phyloP scores from a whole-genome alignment of 805 yeast species.

The Candida endomychidarum region DNA sequence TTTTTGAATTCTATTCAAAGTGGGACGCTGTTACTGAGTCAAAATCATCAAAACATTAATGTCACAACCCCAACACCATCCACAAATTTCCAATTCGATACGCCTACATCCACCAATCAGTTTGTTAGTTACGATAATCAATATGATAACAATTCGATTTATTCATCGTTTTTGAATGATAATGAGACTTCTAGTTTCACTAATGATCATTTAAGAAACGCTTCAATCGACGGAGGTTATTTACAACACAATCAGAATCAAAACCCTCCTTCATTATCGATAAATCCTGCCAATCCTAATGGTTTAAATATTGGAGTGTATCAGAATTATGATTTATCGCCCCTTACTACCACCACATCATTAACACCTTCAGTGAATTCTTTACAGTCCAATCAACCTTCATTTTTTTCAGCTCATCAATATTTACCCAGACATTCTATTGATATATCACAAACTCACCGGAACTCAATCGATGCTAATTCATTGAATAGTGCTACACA shows the following conservation, averaged over 20 bases:
- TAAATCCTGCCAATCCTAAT: slow-evolving; percentile 10
- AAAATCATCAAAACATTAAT: neutral
- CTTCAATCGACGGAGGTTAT: slow-evolving; percentile 18
- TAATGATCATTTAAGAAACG: slow-evolving; percentile 16
- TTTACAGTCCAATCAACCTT: slow-evolving; percentile 42
- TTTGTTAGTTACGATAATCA: slow-evolving; percentile 7
- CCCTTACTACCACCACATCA: slow-evolving; percentile 45
- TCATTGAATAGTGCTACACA: slow-evolving; percentile 28
- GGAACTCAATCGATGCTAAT: slow-evolving; percentile 36
- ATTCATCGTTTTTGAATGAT: slow-evolving; percentile 15
- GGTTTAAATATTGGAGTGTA: slow-evolving; percentile 6
- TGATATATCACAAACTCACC: slow-evolving; percentile 30
- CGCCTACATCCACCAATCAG: slow-evolving; percentile 11
- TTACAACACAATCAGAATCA: slow-evolving; percentile 8
- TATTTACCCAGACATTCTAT: slow-evolving; percentile 36
- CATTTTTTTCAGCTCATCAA: slow-evolving; percentile 45
- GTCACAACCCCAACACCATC: slow-evolving; percentile 10
- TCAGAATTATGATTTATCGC: slow-evolving; percentile 32
- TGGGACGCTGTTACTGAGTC: too few relatives aligned
- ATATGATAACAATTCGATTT: slow-evolving; percentile 10
- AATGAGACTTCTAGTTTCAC: slow-evolving; percentile 10
- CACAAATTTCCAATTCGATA: slow-evolving; percentile 3
- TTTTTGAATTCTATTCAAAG: neutral
- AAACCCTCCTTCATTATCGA: slow-evolving; percentile 11
- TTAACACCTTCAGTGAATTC: slow-evolving; percentile 42